Evolutionary conservation across 139 green algal species (phyloP), one percentile per base, ranked within the genome.

Genomic region (Chlorella sp.): DNA sequence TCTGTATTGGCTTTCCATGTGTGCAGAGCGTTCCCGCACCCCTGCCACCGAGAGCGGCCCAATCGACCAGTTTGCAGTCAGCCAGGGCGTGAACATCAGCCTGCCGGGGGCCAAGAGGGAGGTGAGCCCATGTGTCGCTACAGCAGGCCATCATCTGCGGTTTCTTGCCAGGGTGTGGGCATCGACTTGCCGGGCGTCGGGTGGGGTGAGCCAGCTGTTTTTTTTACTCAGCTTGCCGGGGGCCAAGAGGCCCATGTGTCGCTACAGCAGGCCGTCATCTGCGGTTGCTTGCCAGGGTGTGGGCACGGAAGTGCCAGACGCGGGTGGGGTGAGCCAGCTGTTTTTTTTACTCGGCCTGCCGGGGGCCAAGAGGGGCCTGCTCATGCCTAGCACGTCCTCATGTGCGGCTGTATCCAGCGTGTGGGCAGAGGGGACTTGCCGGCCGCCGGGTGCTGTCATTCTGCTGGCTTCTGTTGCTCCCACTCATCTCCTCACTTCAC

Each of bases 291-390:
- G 16, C 3, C 75, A 18, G 75, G 78, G 37, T 40, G 15, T 40
- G 28, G 4, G 73, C 73, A 24, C 26, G 21, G 73, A 22, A 30
- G 42, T 22, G n/a, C 4, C 26, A 21, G n/a, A 21, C 11, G 34
- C 75, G 36, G 32, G 36, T 83, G 78, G n/a, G 14, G 21, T 36
- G 36, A 19, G 36, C 34, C 37, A 37, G 22, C n/a, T n/a, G n/a
- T n/a, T n/a, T n/a, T n/a, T n/a, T n/a, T n/a, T n/a, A n/a, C n/a
- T 88, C 68, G 68, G 71, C 84, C 36, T 81, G 61, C 84, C 68
- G 5, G 84, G 66, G 19, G 3, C 18, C 26, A 88, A 88, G 32
- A 28, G 19, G 1, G 34, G 69, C 66, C 66, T 88, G 82, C 26
- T 24, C 4, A 34, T 39, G n/a, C 7, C 1, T n/a, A n/a, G n/a